Evolutionary conservation across 495 filamentous ascomycete species (phyloP), one percentile per base, ranked within the genome.

Genomic region (Penicillium argentinense): DNA sequence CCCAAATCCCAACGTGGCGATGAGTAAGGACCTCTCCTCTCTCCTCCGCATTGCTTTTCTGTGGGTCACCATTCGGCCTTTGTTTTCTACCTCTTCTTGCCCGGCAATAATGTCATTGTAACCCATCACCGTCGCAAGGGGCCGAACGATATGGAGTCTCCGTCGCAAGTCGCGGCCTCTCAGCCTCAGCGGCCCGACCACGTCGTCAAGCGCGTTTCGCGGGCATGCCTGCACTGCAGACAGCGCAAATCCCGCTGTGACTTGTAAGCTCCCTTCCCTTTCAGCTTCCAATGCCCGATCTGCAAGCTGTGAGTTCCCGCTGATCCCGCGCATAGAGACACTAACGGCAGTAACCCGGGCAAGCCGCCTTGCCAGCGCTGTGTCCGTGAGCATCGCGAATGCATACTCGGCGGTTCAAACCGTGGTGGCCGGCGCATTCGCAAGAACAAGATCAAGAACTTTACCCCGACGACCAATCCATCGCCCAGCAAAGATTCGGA

Each of bases 181-280:
- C 33, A 49, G 18, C 32, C 46, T 26, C 38, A 25, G 12, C 59
- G 53, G 42, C 42, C 51, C 19, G 60, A 63, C 46, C 56, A 60
- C 17, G 39, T 62, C 51, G 70, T 71, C 51, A 83, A 81, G 68
- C 72, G 82, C 40, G 80, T 81, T 2, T 82, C 81, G 23, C 68
- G 79, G 38, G 82, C 82, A 9, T 85, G 82, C 64, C 58, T 84
- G 47, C 75, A 80, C 49, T 85, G 82, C 58, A 56, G 81, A 37
- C 80, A 79, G 64, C 67, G 82, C 49, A 85, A 85, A 59, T 80
- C 76, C 6, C 77, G 77, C 51, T 85, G 82, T 67, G 79, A 83
- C 60, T 65, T 85, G 77, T 83, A 77, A 58, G 72, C 72, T 11
- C 16, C 3, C 3, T 5, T 9, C 8, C 16, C 7, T 23, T 48